Conservation (phyloP, 2,329 filamentous ascomycete species). For the Eutypella sp. region DNA sequence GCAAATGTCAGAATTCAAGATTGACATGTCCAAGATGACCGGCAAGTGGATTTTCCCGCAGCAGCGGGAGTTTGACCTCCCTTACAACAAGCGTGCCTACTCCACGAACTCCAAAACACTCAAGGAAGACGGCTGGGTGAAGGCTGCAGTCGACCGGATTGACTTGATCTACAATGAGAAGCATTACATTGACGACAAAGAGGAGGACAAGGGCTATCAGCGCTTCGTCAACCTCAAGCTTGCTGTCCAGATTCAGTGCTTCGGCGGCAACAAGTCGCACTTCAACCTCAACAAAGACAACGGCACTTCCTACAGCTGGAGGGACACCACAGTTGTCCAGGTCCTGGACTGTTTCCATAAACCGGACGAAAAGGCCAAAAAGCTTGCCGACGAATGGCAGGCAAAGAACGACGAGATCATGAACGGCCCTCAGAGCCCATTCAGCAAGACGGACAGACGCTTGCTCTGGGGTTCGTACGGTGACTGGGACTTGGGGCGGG, state of each 20-base stretch:
- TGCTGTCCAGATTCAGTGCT: slow-evolving; percentile 40
- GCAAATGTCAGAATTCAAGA: slow-evolving; percentile 26
- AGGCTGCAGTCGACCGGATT: slow-evolving; percentile 32
- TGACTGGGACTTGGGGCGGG: slow-evolving; percentile 31
- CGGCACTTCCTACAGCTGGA: slow-evolving; percentile 43
- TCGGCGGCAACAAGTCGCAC: slow-evolving; percentile 38
- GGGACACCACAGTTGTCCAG: slow-evolving; percentile 36
- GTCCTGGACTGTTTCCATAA: slow-evolving; percentile 43
- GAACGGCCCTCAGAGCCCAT: slow-evolving; percentile 27
- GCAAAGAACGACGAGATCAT: slow-evolving; percentile 32
- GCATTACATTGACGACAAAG: too few relatives aligned
- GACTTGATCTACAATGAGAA: slow-evolving; percentile 31
- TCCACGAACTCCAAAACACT: slow-evolving; percentile 37
- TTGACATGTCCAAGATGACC: slow-evolving; percentile 40
- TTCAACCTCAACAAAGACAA: slow-evolving; percentile 37
- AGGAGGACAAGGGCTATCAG: too few relatives aligned
- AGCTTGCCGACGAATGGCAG: slow-evolving; percentile 37
- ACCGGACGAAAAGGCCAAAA: slow-evolving; percentile 25
- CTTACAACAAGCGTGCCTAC: slow-evolving; percentile 44
- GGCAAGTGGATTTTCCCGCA: slow-evolving; percentile 42
- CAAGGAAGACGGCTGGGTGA: slow-evolving; percentile 33
- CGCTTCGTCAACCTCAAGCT: slow-evolving; percentile 40
- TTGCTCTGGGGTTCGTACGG: slow-evolving; percentile 37
- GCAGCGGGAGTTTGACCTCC: slow-evolving; percentile 41
- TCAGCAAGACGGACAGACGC: slow-evolving; percentile 34